Conservation (phyloP, 2,329 filamentous ascomycete species). For the Sordariomycetes sp. region DNA sequence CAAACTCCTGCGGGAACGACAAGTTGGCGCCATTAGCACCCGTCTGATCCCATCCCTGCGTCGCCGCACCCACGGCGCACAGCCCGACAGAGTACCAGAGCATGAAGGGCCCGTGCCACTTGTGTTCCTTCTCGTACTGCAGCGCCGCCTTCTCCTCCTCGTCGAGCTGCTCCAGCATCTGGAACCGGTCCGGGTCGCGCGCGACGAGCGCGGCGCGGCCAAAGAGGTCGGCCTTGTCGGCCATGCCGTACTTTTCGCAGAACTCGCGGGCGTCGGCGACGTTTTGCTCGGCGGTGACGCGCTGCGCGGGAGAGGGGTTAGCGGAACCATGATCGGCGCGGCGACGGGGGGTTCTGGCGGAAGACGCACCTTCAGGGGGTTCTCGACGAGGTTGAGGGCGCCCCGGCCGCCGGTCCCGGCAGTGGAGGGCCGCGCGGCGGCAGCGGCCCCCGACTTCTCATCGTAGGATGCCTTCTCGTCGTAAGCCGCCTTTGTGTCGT, state of each 20-base stretch:
- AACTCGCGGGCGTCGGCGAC: conserved; percentile 32
- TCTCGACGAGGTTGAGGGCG: background rate
- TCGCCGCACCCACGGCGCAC: conserved; percentile 42
- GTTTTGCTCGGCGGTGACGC: background rate
- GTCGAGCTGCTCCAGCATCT: conserved; percentile 13
- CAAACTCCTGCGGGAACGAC: conserved; percentile 35
- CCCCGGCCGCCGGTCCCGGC: background rate
- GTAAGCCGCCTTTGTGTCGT: too few species aligned
- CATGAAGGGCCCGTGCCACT: conserved; percentile 37
- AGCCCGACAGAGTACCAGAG: conserved; percentile 31
- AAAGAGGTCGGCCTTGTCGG: conserved; percentile 29
- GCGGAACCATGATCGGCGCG: background rate
- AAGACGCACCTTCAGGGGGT: background rate
- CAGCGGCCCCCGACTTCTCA: background rate
- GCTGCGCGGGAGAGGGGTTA: background rate
- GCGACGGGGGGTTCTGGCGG: background rate
- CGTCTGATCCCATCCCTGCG: conserved; percentile 52
- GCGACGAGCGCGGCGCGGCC: conserved; percentile 23
- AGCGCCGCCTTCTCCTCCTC: conserved; percentile 20
- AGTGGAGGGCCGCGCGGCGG: background rate
- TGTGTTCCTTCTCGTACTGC: conserved; percentile 37
- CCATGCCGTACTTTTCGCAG: conserved; percentile 32
- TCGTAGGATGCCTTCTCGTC: background rate
- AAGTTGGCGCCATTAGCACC: conserved; percentile 48
- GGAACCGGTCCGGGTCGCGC: conserved; percentile 14